Base-by-base conservation (phyloP, 306 rosid genomes). In the Neltuma alba region DNA sequence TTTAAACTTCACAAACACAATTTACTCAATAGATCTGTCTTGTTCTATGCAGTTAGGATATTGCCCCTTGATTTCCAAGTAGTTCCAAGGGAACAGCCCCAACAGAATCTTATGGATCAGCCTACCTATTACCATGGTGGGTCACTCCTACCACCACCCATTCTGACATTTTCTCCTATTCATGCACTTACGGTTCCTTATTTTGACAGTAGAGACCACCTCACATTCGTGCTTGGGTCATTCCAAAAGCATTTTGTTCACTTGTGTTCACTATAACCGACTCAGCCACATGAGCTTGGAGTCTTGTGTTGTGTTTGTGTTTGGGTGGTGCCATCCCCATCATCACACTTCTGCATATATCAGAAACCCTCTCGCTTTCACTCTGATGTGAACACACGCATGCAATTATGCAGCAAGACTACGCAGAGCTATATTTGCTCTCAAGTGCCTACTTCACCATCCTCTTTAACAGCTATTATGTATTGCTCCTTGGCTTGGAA, bases 71-170 rank as follows among this genome's bases (percentile, higher is more conserved):
- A 80, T 23, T 80, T 87, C 67, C 67, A 74, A 72, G 81, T 69
- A 80, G 79, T 58, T 79, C 86, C 86, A 86, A 85, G 89, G 92
- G 90, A 90, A 83, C 95, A 87, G 75, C 88, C 87, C 86, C 92
- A 89, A 83, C 89, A 86, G 92, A 92, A 92, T 89, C 90, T 87
- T 85, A 79, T 79, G 83, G 77, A 83, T 78, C 66, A 77, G 80
- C 72, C 54, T 16, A 40, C 81, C 85, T 88, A 83, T 76, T 86
- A 73, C 86, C 77, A 36, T 30, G 65, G 91, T 86, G 92, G 93
- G 92, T 40, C 90, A 82, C 72, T 73, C 47, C 55, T 23, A 45
- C 79, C 85, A 61, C 82, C 54, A 54, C 79, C 52, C 58, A 7
- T 62, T 81, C 33, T 72, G 84, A 85, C 64, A 68, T 38, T 50